phyloP scores from a whole-genome alignment of 208 protist genomes.

The Eutreptiella sp. region DNA sequence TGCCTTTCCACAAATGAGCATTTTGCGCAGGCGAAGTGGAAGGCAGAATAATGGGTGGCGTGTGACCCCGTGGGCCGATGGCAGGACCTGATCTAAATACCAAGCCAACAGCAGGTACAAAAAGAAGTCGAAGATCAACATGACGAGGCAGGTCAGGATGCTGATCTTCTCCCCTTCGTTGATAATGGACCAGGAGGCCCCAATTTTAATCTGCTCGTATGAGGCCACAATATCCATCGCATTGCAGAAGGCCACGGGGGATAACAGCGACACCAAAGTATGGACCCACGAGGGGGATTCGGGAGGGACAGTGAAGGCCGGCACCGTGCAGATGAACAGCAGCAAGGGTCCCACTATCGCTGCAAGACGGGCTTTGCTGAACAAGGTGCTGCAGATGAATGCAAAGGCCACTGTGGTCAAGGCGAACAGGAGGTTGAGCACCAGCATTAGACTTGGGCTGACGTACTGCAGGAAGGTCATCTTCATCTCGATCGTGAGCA shows the following conservation, averaged over 20 bases:
- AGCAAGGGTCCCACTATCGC: conserved; percentile 57
- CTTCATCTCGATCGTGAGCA: conserved; percentile 36
- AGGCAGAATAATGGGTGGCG: conserved; percentile 54
- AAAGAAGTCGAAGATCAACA: conserved; percentile 33
- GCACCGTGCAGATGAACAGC: conserved; percentile 45
- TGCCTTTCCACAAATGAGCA: conserved; percentile 24
- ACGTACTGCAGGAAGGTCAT: conserved; percentile 37
- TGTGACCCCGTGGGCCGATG: conserved; percentile 53
- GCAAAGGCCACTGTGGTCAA: conserved; percentile 50
- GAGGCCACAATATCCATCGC: conserved; percentile 48
- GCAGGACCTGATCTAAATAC: conserved; percentile 55
- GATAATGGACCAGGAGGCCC: not conserved
- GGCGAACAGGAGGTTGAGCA: conserved; percentile 53
- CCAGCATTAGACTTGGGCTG: conserved; percentile 44
- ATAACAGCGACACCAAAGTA: conserved; percentile 43
- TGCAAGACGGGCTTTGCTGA: conserved; percentile 58
- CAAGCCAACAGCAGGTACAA: conserved; percentile 49
- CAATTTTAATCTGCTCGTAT: conserved; percentile 17
- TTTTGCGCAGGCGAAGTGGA: conserved; percentile 8
- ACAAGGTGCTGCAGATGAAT: conserved; percentile 52
- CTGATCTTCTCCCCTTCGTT: conserved; percentile 3
- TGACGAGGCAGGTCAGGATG: conserved; percentile 33
- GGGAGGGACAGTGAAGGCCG: conserved; percentile 44
- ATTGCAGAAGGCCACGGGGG: conserved; percentile 48
- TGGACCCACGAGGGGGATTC: conserved; percentile 17